Evolutionary conservation across 257 asterid species (phyloP), one percentile per base, ranked within the genome.

Genomic region (Verbena officinalis): DNA sequence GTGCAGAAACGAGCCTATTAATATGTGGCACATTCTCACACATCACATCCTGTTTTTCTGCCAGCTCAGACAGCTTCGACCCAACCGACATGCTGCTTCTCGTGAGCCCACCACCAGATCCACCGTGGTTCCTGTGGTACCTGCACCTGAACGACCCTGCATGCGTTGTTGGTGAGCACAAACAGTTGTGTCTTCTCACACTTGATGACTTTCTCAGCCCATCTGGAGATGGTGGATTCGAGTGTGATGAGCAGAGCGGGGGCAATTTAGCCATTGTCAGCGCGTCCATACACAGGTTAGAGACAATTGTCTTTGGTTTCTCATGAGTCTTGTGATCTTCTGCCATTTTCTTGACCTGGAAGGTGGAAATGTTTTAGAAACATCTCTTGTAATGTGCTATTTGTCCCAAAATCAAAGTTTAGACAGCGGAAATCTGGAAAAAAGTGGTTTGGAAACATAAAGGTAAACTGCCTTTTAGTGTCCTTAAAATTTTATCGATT

Each of bases 91-190:
- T 62, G 86, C 86, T 75, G 38, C 24, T 68, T 11, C 82, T 79
- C 19, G 38, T 70, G 16, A 80, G 56, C 9, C 40, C 40, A 9
- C 40, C 40, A 9, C 40, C 40, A 1, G 11, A 4, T 5, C 40
- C 40, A 14, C 78, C 68, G 0, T 63, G 12, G 60, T 36, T 71
- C 65, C 95, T 72, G 76, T 87, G 96, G 74, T 76, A 73, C 42
- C 90, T 70, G 78, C 93, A 87, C 76, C 96, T 65, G 87, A 88
- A 85, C 4, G 96, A 88, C 30, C 94, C 94, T 0, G 52, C 83
- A 5, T 85, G 94, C 2, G 87, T 88, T 0, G 96, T 88, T 21
- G 93, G 93, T 3, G 95, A 81, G 78, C 97, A 89, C 72, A 89
- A 64, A 59, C 95, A 89, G 73, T 77, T 86, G 39, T 59, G 59